Evolutionary conservation across 2,329 filamentous ascomycete genomes (phyloP).

Genomic region (Microcyclosporella mali): DNA sequence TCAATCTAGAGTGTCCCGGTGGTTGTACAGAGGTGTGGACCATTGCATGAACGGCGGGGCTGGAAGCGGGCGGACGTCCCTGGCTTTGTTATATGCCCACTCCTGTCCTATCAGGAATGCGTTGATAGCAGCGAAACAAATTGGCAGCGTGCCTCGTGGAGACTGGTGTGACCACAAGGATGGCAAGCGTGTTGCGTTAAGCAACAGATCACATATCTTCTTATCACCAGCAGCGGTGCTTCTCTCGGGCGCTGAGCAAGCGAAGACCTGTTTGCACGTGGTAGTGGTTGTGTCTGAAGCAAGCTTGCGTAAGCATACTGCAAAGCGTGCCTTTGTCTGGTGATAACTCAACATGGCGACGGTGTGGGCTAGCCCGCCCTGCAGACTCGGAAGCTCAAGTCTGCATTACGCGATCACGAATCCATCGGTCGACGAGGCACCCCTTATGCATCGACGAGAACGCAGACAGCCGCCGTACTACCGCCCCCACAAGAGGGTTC

Average conservation of each 20-base stretch:
- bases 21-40: not conserved
- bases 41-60: constrained; percentile 3
- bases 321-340: too few relatives aligned
- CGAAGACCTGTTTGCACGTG: not conserved
- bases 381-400: too few relatives aligned
- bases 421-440: too few relatives aligned
- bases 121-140: constrained; percentile 3
- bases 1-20: constrained; percentile 1
- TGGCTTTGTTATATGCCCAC: constrained; percentile 3
- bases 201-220: not conserved
- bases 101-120: constrained; percentile 6
- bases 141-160: constrained; percentile 10
- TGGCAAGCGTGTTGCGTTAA: not conserved
- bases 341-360: too few relatives aligned
- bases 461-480: too few relatives aligned
- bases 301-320: constrained; percentile 4
- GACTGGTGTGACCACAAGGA: constrained; percentile 1
- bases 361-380: too few relatives aligned
- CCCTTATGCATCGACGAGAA: too few relatives aligned
- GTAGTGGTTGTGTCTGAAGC: not conserved
- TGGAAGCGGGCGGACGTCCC: not conserved
- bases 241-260: not conserved
- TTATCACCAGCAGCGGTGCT: constrained; percentile 1
- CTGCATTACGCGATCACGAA: too few relatives aligned
- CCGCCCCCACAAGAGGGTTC: too few relatives aligned